Evolutionary conservation across 164 flowering plant genomes (phyloP).

Genomic region (Macadamia tetraphylla): DNA sequence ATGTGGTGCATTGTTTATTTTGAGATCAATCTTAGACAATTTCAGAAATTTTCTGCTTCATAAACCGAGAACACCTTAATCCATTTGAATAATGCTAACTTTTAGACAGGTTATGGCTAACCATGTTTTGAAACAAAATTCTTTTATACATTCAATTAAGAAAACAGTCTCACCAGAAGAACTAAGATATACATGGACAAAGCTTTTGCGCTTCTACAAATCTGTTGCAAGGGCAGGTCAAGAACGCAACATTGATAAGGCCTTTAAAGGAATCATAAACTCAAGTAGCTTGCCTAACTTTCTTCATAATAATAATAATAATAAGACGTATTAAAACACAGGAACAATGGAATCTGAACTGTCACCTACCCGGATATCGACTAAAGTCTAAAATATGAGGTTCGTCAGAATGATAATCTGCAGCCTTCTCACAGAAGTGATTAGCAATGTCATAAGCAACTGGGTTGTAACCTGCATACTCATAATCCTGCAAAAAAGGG

Average conservation of each 20-base stretch:
- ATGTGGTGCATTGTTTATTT: too few relatives aligned
- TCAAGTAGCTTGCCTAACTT: background rate
- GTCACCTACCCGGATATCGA: slow-evolving; percentile 63
- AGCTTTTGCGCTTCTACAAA: slow-evolving; percentile 57
- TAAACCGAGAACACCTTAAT: too few relatives aligned
- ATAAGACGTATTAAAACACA: background rate
- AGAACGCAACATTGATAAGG: slow-evolving; percentile 3
- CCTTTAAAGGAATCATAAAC: background rate
- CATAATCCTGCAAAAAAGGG: slow-evolving; percentile 64
- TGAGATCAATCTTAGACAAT: too few relatives aligned
- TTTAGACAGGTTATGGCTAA: too few relatives aligned
- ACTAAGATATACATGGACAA: slow-evolving; percentile 46
- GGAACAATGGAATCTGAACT: background rate
- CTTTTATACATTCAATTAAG: too few relatives aligned
- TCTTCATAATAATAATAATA: too few relatives aligned
- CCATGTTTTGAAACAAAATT: too few relatives aligned
- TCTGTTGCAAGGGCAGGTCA: slow-evolving; percentile 28
- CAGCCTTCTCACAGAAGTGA: slow-evolving; percentile 96
- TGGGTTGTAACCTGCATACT: slow-evolving; percentile 84
- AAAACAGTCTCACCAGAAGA: slow-evolving; percentile 40
- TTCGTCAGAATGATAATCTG: slow-evolving; percentile 73
- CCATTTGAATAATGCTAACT: too few relatives aligned
- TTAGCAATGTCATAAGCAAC: slow-evolving; percentile 83
- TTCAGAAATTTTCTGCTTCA: too few relatives aligned
- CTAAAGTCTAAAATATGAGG: slow-evolving; percentile 78